Evolutionary conservation across 2,329 filamentous ascomycete genomes (phyloP), one percentile per base, ranked within the genome.

Genomic region (Basipetospora chlamydospora): DNA sequence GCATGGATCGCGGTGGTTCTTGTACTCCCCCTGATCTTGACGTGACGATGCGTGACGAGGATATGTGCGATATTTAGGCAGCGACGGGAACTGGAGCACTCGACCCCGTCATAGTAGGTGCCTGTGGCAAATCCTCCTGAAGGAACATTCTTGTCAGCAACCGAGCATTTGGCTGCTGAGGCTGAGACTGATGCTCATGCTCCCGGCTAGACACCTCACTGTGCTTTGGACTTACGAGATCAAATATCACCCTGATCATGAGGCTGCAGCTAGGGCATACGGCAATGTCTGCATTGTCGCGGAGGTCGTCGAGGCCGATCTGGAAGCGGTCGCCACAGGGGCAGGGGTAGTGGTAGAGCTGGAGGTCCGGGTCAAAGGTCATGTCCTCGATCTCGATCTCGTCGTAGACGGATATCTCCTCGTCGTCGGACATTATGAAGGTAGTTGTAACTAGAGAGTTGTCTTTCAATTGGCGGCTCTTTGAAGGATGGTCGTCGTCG

Each of bases 321-420:
- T 95, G 83, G 63, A 98, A 98, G 41, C 83, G 75, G 62, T 98
- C 90, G 63, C 90, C 90, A 60, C 90, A 98, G 1, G 90, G 90
- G 56, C 90, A 98, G 11, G 90, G 90, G 57, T 93, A 94, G 61
- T 88, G 81, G 64, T 94, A 98, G 48, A 94, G 79, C 56, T 94
- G 80, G 28, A 86, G 70, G 4, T 69, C 67, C 32, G 76, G 63
- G 58, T 95, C 86, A 56, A 74, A 95, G 50, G 82, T 90, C 86
- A 95, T 93, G 60, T 98, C 90, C 58, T 96, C 88, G 63, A 96
- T 95, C 57, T 96, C 88, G 59, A 96, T 88, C 60, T 95, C 88
- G 53, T 96, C 88, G 66, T 95, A 96, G 55, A 94, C 83, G 47
- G 80, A 76, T 39, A 80, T 58, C 23, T 63, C 62, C 37, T 73